Evolutionary conservation across 139 green algal genomes (phyloP).

Genomic region (Dunaliella primolecta): DNA sequence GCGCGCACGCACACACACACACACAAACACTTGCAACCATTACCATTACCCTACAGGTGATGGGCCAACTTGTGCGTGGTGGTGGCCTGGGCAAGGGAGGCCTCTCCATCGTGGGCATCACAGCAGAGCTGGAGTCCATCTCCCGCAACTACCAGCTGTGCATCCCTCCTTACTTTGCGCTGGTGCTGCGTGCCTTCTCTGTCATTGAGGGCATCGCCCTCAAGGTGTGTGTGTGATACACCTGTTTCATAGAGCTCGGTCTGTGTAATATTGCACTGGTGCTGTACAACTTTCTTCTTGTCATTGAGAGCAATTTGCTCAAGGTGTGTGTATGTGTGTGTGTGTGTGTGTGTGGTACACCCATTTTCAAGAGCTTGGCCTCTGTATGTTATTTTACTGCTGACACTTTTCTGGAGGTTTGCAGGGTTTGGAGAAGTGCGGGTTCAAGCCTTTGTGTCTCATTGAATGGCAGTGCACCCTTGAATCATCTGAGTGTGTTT

Average conservation of each 20-base stretch:
- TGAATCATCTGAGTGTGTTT: too few species aligned
- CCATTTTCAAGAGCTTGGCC: neutral
- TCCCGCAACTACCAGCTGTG: conserved; percentile 44
- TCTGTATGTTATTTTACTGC: too few species aligned
- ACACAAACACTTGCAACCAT: too few species aligned
- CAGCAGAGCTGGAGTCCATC: conserved; percentile 26
- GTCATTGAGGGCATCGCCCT: conserved; percentile 75
- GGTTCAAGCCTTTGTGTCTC: too few species aligned
- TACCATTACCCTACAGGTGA: conserved; percentile 28
- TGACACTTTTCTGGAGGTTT: too few species aligned
- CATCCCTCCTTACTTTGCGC: conserved; percentile 85
- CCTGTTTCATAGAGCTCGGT: neutral
- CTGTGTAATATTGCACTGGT: conserved; percentile 93
- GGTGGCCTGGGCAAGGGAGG: conserved; percentile 47
- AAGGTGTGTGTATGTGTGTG: conserved; percentile 14
- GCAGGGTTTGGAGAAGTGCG: too few species aligned
- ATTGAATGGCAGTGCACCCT: too few species aligned
- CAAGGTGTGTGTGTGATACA: conserved; percentile 15
- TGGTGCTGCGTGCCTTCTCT: conserved; percentile 84
- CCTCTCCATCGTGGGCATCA: conserved; percentile 32
- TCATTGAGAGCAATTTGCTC: conserved; percentile 73
- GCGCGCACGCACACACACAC: neutral
- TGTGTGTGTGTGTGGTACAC: neutral
- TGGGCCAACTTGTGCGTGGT: conserved; percentile 56
- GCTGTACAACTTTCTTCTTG: conserved; percentile 75